These are phyloP conservation scores for Rhodotorula sp. DNA, from an alignment of 1,284 basidiomycete species.

Conservation along the genomic window DNA sequence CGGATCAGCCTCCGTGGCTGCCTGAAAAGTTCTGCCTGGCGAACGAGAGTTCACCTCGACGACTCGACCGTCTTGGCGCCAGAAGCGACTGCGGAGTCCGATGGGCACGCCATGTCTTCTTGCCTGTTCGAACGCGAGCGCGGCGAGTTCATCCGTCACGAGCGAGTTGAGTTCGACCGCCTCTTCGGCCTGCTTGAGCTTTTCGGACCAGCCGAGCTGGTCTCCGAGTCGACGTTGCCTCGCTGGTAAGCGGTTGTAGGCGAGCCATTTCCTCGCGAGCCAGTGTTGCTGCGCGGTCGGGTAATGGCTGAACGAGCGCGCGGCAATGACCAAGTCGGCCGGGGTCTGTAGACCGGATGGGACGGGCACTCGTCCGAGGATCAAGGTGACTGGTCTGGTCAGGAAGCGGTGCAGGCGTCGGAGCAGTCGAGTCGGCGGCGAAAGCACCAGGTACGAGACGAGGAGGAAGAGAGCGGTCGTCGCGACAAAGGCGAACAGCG, in stretches of 20 bases:
- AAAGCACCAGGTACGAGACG: constrained; percentile 14
- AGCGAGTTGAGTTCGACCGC: constrained; percentile 55
- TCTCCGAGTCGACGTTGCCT: constrained; percentile 50
- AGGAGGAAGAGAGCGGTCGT: constrained; percentile 25
- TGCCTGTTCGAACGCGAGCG: constrained; percentile 49
- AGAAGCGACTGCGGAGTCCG: constrained; percentile 53
- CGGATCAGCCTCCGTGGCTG: neutral
- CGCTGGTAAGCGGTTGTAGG: constrained; percentile 16
- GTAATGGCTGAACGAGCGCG: constrained; percentile 25
- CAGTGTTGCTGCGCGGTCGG: constrained; percentile 8
- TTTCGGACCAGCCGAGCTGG: constrained; percentile 58
- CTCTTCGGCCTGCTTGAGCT: constrained; percentile 55
- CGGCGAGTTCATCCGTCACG: constrained; percentile 56
- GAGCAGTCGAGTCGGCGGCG: constrained; percentile 3
- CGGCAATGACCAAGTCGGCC: constrained; percentile 24
- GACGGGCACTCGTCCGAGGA: constrained; percentile 14
- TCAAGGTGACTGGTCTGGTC: neutral
- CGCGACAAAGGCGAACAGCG: constrained; percentile 18
- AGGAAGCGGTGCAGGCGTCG: neutral
- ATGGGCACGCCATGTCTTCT: constrained; percentile 33
- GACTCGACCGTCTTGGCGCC: constrained; percentile 50
- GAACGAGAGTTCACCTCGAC: constrained; percentile 24
- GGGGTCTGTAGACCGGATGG: constrained; percentile 10
- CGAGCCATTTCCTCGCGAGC: constrained; percentile 19
- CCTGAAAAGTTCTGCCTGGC: too few species aligned